Base-by-base conservation (phyloP, 768 basidiomycete genomes). In the Suillus americanus region DNA sequence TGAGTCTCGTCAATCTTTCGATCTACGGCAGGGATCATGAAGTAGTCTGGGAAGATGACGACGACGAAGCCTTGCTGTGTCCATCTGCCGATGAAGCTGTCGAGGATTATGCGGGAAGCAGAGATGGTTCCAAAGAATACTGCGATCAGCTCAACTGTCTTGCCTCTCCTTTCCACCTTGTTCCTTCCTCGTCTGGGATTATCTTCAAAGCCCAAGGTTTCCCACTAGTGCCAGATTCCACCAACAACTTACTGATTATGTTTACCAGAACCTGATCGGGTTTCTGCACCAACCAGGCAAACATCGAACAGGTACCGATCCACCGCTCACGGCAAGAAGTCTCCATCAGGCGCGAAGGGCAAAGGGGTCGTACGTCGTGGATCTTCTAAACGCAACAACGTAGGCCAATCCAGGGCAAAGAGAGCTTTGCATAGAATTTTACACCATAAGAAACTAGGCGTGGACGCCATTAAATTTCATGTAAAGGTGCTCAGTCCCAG, bases 61-160 rank as follows among this genome's bases (percentile, higher is more conserved):
- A 74, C 13, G 71, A 71, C 5, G 66, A 67, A 61, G 66, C 62
- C 3, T 33, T 69, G 51, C 55, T 74, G 56, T 73, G 64, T 28
- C 71, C 74, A 1, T 73, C 74, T 41, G 74, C 67, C 10, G 69
- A 75, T 64, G 70, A 62, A 65, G 65, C 72, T 40, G 71, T 69
- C 23, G 38, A 4, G 10, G 35, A 46, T 33, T 7, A 7, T 54
- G 53, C 33, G 30, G 18, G 66, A 43, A 40, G 25, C 23, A 18
- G 20, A 63, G 38, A 56, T 28, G 4, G 9, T 10, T 3, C 30
- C 13, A 20, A 40, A 28, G 40, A 56, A 12, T 33, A 33, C 53
- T n/a, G 2, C 20, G 53, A 54, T 3, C 10, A 54, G 20, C 53
- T 35, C 20, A n/a, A 12, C 10, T 12, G 25, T 28, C 6, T 53